phyloP scores from a whole-genome alignment of 2,329 filamentous ascomycete species.

The Colletotrichum sp. region DNA sequence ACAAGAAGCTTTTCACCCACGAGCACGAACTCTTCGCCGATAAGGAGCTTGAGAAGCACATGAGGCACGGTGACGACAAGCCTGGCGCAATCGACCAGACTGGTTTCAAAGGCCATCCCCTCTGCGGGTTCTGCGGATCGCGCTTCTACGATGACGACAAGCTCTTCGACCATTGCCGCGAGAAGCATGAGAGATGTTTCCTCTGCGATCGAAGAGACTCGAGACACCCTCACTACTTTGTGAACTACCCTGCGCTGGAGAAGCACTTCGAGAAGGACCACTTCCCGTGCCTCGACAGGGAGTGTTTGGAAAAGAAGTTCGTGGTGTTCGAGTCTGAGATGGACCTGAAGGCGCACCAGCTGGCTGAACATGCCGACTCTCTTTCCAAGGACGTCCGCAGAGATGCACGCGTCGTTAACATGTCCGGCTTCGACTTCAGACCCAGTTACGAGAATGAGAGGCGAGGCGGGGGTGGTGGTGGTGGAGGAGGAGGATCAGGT shows the following conservation, averaged over 20 bases:
- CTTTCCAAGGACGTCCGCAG: constrained; percentile 83
- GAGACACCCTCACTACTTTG: constrained; percentile 85
- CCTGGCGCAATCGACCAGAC: constrained; percentile 91
- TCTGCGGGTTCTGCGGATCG: constrained; percentile 90
- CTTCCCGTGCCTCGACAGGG: constrained; percentile 81
- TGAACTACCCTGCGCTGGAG: constrained; percentile 86
- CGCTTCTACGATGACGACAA: constrained; percentile 97
- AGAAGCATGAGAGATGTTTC: constrained; percentile 94
- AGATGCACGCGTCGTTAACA: constrained; percentile 84
- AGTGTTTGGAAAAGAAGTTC: constrained; percentile 96
- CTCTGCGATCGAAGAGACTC: constrained; percentile 79
- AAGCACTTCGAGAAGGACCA: constrained; percentile 88
- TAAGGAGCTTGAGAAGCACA: constrained; percentile 83
- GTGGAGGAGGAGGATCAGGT: constrained; percentile 40
- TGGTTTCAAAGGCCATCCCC: constrained; percentile 93
- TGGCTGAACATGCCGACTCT: constrained; percentile 80
- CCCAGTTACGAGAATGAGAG: constrained; percentile 71
- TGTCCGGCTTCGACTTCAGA: constrained; percentile 84
- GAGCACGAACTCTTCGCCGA: constrained; percentile 92
- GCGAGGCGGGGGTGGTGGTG: constrained; percentile 48
- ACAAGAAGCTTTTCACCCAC: constrained; percentile 98
- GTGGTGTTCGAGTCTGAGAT: constrained; percentile 95
- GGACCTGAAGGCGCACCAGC: constrained; percentile 91
- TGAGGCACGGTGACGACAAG: constrained; percentile 88
- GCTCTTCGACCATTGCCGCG: constrained; percentile 89